These are phyloP conservation scores for Suillus subaureus DNA, from an alignment of 768 basidiomycete genomes.

Conservation along the genomic window DNA sequence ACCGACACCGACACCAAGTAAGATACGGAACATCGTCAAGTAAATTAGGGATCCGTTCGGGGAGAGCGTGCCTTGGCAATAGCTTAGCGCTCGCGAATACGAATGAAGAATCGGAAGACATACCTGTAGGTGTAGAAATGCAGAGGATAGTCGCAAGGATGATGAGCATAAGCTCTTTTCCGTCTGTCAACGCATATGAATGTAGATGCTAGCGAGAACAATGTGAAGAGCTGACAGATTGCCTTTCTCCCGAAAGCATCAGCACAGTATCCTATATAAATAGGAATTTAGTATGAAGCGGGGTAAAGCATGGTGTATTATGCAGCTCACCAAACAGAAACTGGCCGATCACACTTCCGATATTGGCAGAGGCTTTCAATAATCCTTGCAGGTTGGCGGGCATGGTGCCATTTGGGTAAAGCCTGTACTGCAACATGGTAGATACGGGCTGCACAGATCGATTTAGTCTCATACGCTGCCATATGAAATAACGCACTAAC, in stretches of 20 bases:
- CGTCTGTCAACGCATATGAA: constrained; percentile 43
- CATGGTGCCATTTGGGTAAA: constrained; percentile 54
- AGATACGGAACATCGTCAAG: constrained; percentile 64
- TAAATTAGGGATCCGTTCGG: constrained; percentile 60
- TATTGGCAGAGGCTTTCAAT: constrained; percentile 69
- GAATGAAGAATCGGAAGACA: not conserved
- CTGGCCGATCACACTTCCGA: constrained; percentile 73
- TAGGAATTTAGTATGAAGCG: not conserved
- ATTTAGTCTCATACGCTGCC: not conserved
- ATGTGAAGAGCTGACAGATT: constrained; percentile 45
- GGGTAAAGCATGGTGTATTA: not conserved
- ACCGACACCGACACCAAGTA: constrained; percentile 78
- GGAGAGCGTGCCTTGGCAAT: constrained; percentile 46
- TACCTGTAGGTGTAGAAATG: constrained; percentile 65
- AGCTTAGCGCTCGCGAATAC: not conserved
- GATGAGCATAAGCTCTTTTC: constrained; percentile 80
- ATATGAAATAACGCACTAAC: constrained; percentile 32
- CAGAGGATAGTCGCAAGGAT: constrained; percentile 76
- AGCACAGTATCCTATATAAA: constrained; percentile 54
- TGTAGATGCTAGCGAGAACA: not conserved
- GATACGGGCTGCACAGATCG: constrained; percentile 53
- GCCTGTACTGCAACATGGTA: constrained; percentile 66
- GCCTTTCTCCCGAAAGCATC: constrained; percentile 71
- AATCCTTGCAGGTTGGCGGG: constrained; percentile 61
- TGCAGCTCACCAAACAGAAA: constrained; percentile 52